Evolutionary conservation across 768 basidiomycete species (phyloP), one percentile per base, ranked within the genome.

Genomic region (Symmetrospora coprosmae): DNA sequence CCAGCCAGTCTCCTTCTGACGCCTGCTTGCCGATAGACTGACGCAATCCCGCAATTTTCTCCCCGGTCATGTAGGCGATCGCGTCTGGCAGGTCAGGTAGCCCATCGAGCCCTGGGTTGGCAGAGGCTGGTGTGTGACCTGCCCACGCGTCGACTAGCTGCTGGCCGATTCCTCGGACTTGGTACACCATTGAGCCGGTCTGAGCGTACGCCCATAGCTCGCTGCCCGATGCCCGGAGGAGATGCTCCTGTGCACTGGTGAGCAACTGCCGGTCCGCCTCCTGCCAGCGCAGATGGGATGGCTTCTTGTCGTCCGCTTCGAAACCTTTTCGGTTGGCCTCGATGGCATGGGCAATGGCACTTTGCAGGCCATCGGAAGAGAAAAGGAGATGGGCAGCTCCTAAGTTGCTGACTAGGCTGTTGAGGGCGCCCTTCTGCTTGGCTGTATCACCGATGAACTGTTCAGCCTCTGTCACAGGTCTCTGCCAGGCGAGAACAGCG

Each of bases 361-460:
- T 16, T 14, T 6, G 1, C 8, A 65, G 30, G 31, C 60, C 63
- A n/a, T 16, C 8, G 3, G 64, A 64, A 4, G 61, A 56, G 53
- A 66, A 68, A 41, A 68, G 62, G 17, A 64, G 58, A 23, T 66
- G 52, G 1, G 66, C 43, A 8, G 62, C 48, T 9, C 51, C 43
- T 9, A 68, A 43, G 49, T 68, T 68, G 48, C 31, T 43, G 16
- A 41, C 31, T 8, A 68, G 56, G 7, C n/a, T 37, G 37, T 51
- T 45, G 17, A 66, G 59, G 17, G 55, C 17, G 11, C 61, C 47
- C n/a, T 50, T 59, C 11, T 30, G n/a, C 19, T 65, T 59, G 6
- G 35, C 21, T 58, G 55, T 41, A 31, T n/a, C n/a, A 33, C 19
- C 38, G 8, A 13, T 19, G 28, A 52, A 5, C 5, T 16, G 27